Conservation (phyloP, 2,329 filamentous ascomycete species). For the Beauveria varroae region DNA sequence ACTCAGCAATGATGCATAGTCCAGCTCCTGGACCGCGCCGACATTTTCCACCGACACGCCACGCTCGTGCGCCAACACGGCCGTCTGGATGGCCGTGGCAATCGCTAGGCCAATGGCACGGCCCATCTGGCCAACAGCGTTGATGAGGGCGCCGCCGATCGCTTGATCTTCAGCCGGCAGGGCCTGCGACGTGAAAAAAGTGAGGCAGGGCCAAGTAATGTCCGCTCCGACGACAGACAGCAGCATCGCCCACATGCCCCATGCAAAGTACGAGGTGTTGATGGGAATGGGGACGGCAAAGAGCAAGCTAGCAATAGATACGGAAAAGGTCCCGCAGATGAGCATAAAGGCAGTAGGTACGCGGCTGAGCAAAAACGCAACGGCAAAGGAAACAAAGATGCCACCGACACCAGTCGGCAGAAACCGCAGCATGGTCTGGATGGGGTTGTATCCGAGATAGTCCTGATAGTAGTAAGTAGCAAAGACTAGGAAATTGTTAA, state of each 20-base stretch:
- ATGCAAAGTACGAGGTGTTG: constrained; percentile 58
- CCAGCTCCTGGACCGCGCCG: constrained; percentile 35
- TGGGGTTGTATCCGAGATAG: constrained; percentile 51
- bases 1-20: constrained; percentile 38
- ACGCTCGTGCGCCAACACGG: constrained; percentile 46
- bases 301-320: constrained; percentile 49
- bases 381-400: constrained; percentile 46
- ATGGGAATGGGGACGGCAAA: constrained; percentile 57
- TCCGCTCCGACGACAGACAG: constrained; percentile 60
- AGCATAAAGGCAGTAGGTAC: constrained; percentile 52
- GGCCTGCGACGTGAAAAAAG: constrained; percentile 56
- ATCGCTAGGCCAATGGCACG: constrained; percentile 59
- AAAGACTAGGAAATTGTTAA: constrained; percentile 61
- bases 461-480: constrained; percentile 66
- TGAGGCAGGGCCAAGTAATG: constrained; percentile 57
- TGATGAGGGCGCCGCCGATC: constrained; percentile 60
- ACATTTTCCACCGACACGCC: constrained; percentile 35
- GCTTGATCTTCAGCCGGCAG: constrained; percentile 58
- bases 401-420: constrained; percentile 58
- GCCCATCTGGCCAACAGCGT: constrained; percentile 58
- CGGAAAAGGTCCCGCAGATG: constrained; percentile 47
- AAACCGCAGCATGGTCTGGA: constrained; percentile 64
- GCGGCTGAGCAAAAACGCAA: constrained; percentile 48
- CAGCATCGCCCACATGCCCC: constrained; percentile 58
- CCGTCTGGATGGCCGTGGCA: constrained; percentile 56